Percentiles rank a stretch among this genome's conserved stretches.
Evolutionary conservation across 352 stramenopile genomes (phyloP).

Genomic region (Phytophthora rubi): DNA sequence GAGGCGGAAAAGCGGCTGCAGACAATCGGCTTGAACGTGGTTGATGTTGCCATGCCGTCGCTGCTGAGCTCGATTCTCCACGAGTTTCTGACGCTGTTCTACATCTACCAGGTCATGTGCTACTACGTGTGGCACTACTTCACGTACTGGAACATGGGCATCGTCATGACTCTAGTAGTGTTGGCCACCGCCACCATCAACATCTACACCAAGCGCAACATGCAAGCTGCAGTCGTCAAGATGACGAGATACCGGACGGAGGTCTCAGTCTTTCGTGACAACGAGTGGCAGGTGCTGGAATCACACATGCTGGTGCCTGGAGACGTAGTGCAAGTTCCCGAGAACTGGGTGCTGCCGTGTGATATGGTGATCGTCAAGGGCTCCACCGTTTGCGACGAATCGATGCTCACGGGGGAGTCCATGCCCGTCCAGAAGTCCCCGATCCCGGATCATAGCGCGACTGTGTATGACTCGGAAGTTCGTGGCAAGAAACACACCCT

Average conservation of each 20-base stretch:
- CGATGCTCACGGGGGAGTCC: conserved; percentile 62
- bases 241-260: conserved; percentile 60
- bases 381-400: conserved; percentile 57
- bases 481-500: conserved; percentile 75
- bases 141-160: conserved; percentile 53
- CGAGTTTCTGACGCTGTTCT: conserved; percentile 54
- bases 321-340: conserved; percentile 51
- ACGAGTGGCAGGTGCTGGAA: conserved; percentile 42
- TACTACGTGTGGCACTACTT: conserved; percentile 72
- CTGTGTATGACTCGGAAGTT: conserved; percentile 43
- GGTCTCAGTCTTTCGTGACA: conserved; percentile 55
- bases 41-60: conserved; percentile 54
- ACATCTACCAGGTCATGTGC: conserved; percentile 63
- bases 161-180: conserved; percentile 48
- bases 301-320: conserved; percentile 47
- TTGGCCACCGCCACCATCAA: conserved; percentile 46
- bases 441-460: conserved; percentile 44
- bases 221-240: conserved; percentile 48
- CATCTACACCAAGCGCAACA: conserved; percentile 52
- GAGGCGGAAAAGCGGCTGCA: conserved; percentile 31
- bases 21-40: conserved; percentile 37
- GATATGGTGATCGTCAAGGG: conserved; percentile 67
- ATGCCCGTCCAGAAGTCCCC: conserved; percentile 79
- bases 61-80: conserved; percentile 35
- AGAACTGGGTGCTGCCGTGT: conserved; percentile 58